Conservation (phyloP, 1,284 basidiomycete genomes). For the Tilletia setariae region DNA sequence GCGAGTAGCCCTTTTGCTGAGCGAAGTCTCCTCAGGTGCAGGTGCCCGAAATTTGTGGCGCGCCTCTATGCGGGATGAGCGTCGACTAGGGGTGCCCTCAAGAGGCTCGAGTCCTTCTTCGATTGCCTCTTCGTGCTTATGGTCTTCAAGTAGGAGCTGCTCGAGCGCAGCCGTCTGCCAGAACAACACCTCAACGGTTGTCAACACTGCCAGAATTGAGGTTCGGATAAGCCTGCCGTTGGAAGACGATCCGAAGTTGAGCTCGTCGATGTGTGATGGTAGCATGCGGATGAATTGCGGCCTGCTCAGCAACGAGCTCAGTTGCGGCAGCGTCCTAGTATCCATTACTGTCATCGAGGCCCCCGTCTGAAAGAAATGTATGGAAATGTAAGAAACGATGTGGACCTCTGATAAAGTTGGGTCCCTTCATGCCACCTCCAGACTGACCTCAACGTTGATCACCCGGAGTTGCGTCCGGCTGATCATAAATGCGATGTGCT, state of each 20-base stretch:
- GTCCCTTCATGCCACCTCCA: neutral
- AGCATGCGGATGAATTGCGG: conserved; percentile 4
- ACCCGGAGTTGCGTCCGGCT: neutral
- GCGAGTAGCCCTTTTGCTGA: no score
- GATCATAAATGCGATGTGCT: neutral
- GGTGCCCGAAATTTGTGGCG: no score
- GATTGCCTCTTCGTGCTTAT: neutral
- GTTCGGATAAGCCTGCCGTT: neutral
- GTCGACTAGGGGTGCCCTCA: no score
- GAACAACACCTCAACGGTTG: conserved; percentile 7
- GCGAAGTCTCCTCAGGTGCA: no score
- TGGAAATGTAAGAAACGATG: neutral
- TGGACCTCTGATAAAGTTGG: neutral
- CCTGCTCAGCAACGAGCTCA: neutral
- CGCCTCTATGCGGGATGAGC: no score
- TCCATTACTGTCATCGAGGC: neutral
- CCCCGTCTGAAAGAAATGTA: neutral
- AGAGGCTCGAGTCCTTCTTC: no score
- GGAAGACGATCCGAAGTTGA: neutral
- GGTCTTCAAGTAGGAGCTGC: neutral
- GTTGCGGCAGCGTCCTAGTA: neutral
- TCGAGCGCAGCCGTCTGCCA: neutral
- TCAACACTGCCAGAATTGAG: neutral
- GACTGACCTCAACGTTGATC: neutral
- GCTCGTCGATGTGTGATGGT: neutral